Evolutionary conservation across 306 rosid genomes (phyloP), one percentile per base, ranked within the genome.

Genomic region (Canavalia ensiformis): DNA sequence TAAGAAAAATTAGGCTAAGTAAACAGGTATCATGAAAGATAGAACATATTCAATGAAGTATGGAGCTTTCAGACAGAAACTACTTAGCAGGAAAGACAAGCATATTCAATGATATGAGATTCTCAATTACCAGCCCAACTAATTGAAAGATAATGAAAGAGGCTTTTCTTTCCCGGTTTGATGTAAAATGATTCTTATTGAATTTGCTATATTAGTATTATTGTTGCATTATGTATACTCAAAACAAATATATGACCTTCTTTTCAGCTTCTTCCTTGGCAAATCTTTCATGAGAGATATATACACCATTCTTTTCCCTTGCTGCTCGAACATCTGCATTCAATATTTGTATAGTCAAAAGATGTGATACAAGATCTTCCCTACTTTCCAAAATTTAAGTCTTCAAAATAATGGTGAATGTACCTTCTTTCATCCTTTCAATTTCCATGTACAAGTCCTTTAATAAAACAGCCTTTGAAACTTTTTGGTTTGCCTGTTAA

Each of bases 361-460:
- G 30, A 63, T 54, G 39, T 72, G 51, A 76, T 75, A 69, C 60
- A 52, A 25, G 55, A 51, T 28, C 59, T 72, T 68, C 81, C 56
- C 60, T 76, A 31, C 42, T 18, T 41, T 76, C 76, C 49, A 83
- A 56, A 45, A 59, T 56, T 58, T 60, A 8, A 18, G 25, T 18
- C 25, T 18, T 18, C 25, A 18, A 39, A 37, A 81, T 29, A 46
- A 54, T 4, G 79, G 42, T 12, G 72, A 62, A 68, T 56, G 29
- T 47, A 95, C 99, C 99, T 89, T 93, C 96, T 89, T 93, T 95
- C 97, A 95, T 91, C 81, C 80, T 90, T 71, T 95, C 99, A 72
- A 95, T 91, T 87, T 95, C 98, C 56, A 83, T 42, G 84, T 90
- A 95, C 86, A 95, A 83, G 77, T 95, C 99, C 87, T 93, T 95